These are phyloP conservation scores for Phytophthora cajani DNA, from an alignment of 352 stramenopile genomes.

Conservation along the genomic window DNA sequence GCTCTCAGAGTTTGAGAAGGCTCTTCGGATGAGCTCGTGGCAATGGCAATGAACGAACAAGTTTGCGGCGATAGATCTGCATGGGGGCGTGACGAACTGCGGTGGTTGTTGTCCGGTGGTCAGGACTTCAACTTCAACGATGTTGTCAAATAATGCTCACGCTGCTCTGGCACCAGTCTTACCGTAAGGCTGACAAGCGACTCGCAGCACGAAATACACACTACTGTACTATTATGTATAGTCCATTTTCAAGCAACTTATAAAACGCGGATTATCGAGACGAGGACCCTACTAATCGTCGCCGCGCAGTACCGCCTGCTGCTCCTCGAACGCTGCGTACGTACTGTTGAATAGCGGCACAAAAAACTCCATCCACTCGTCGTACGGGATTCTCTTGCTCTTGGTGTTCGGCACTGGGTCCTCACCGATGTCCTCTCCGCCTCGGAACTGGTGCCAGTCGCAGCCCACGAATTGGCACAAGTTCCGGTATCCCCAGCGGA, in stretches of 20 bases:
- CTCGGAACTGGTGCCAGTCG: conserved; percentile 65
- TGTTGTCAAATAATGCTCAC: too few relatives aligned
- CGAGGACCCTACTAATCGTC: background rate
- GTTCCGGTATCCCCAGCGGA: conserved; percentile 79
- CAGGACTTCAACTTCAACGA: too few relatives aligned
- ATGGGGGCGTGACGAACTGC: too few relatives aligned
- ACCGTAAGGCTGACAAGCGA: too few relatives aligned
- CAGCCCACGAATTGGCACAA: conserved; percentile 78
- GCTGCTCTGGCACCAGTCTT: too few relatives aligned
- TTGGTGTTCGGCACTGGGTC: conserved; percentile 45
- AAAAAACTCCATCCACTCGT: conserved; percentile 67
- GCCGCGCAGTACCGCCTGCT: conserved; percentile 23
- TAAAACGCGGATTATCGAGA: background rate
- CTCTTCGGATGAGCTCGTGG: background rate
- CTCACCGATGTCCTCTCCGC: conserved; percentile 40
- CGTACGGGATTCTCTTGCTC: conserved; percentile 58
- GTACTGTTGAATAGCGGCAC: conserved; percentile 41
- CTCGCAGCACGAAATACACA: too few relatives aligned
- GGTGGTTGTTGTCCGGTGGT: too few relatives aligned
- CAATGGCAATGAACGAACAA: too few relatives aligned
- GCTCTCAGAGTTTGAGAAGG: background rate
- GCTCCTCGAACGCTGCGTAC: conserved; percentile 27
- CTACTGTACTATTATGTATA: too few relatives aligned
- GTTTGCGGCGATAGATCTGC: too few relatives aligned
- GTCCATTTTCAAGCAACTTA: too few relatives aligned